Evolutionary conservation across 1,139 yeast genomes (phyloP), one percentile per base, ranked within the genome.

Genomic region (Debaryomyces fabryi): DNA sequence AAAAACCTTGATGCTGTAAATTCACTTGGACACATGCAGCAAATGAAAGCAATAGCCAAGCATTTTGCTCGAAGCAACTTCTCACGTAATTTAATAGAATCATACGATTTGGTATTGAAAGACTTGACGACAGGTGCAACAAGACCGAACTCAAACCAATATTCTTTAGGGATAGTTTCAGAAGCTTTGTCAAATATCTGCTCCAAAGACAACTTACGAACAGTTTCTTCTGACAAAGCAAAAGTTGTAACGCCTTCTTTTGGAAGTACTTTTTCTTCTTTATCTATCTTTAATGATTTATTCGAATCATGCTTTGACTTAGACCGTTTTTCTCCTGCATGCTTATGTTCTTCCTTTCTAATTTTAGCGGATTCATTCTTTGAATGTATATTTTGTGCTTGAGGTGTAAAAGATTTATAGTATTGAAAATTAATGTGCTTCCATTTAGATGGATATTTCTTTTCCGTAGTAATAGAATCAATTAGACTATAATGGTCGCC

Each of bases 91-190:
- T 71, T 66, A 38, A 84, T 64, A 44, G 85, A 78, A 29, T 82
- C 86, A 41, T 70, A 72, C 1, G 86, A 73, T 46, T 76, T 76
- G 7, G 80, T 72, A 59, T 79, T 80, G 69, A 89, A 89, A 0
- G 96, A 83, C 62, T 89, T 90, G 3, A 91, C 88, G 30, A 81
- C 74, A 13, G 84, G 72, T 0, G 87, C 86, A 40, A 78, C 80
- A 32, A 86, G 64, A 2, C 85, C 78, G 55, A 86, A 89, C 29
- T 81, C 83, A 51, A 78, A 76, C 85, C 90, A 85, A 44, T 72
- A 74, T 13, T 81, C 83, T 35, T 74, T 65, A 2, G 97, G 96
- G 15, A 90, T 67, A 2, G 69, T 69, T 16, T 74, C 77, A 52
- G 73, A 67, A 3, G 88, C 91, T 50, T 75, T 80, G 46, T 85